Conservation (phyloP, 352 stramenopile species). For the Phytophthora multivora region DNA sequence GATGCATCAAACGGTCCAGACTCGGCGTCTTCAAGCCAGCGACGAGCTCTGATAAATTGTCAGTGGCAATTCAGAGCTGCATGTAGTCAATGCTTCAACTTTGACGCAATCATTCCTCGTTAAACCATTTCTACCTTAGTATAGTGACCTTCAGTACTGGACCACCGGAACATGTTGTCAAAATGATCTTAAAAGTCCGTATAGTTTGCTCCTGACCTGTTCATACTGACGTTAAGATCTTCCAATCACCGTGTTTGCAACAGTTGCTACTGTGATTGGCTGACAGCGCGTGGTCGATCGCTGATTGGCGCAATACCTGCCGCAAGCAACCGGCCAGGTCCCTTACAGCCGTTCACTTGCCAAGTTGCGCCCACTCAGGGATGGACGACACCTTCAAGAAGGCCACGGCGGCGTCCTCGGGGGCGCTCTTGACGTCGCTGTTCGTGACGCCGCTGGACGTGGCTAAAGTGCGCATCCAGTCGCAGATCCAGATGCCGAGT, state of each 20-base stretch:
- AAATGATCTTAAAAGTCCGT: background rate
- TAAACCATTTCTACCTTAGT: background rate
- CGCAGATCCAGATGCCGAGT: conserved; percentile 50
- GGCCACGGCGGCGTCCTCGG: conserved; percentile 64
- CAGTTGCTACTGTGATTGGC: conserved; percentile 23
- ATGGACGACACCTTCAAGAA: conserved; percentile 67
- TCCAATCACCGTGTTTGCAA: conserved; percentile 25
- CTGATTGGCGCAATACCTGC: conserved; percentile 39
- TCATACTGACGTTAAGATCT: background rate
- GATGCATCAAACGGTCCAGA: conserved; percentile 53
- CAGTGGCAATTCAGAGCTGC: no score
- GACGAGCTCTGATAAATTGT: conserved; percentile 32
- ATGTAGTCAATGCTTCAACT: conserved; percentile 21
- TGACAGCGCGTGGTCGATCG: background rate
- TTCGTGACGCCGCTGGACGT: conserved; percentile 87
- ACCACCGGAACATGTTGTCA: conserved; percentile 9
- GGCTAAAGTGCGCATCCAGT: conserved; percentile 81
- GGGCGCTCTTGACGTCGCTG: conserved; percentile 79
- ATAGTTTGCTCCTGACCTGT: background rate
- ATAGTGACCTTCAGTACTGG: conserved; percentile 4
- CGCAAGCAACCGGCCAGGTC: background rate
- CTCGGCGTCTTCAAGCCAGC: conserved; percentile 28
- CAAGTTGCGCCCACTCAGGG: conserved; percentile 11
- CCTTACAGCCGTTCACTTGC: conserved; percentile 10
- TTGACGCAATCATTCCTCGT: conserved; percentile 18